Conservation (phyloP, 2,329 filamentous ascomycete species). For the Beauveria australis region DNA sequence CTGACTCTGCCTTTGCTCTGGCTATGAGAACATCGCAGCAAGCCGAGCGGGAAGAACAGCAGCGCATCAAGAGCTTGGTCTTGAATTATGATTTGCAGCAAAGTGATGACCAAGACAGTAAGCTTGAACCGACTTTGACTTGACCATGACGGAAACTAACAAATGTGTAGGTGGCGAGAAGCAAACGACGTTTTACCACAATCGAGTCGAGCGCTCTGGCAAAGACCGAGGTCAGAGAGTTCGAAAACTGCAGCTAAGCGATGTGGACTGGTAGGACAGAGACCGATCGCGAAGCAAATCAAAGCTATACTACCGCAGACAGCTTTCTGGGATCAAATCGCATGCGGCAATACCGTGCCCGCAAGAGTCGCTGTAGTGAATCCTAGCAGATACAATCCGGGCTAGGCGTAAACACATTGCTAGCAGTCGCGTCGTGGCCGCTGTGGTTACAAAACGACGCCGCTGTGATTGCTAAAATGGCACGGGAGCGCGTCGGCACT, state of each 20-base stretch:
- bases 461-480: background rate
- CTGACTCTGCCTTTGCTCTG: conserved; percentile 89
- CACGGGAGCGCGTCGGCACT: background rate
- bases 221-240: conserved; percentile 71
- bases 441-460: background rate
- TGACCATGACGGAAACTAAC: conserved; percentile 40
- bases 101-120: conserved; percentile 72
- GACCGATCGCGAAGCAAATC: conserved; percentile 21
- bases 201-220: conserved; percentile 46
- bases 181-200: conserved; percentile 39
- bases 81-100: conserved; percentile 92
- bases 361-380: background rate
- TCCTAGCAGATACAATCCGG: too few relatives aligned
- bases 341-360: background rate
- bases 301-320: background rate
- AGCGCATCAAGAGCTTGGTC: conserved; percentile 96
- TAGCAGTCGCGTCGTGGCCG: background rate
- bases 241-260: conserved; percentile 86
- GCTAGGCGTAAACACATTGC: background rate
- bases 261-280: conserved; percentile 81
- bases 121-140: conserved; percentile 31
- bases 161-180: conserved; percentile 41
- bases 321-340: background rate
- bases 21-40: conserved; percentile 95
- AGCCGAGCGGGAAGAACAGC: conserved; percentile 91